Base-by-base conservation (phyloP, 305 asterid species). In the Rubia tinctorum region DNA sequence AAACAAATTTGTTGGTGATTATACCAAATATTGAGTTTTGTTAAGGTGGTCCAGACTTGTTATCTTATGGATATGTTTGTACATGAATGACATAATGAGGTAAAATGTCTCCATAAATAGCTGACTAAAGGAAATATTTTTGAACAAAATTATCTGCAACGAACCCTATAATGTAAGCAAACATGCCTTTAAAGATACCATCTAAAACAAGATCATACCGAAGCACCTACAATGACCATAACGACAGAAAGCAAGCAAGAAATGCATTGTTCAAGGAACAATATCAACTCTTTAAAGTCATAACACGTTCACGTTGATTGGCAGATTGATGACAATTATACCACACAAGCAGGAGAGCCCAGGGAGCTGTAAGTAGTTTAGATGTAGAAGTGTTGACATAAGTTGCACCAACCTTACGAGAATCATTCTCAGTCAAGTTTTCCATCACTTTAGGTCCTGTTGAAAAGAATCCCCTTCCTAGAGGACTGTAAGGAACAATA, bases 401-500 rank as follows among this genome's bases (percentile, higher is more conserved):
- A 40, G 18, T 10, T 68, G 20, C 68, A 71, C 88, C 15, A 68
- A 91, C 97, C 97, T 88, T 90, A 18, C 96, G 87, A 6, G 20
- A 39, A 77, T 92, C 97, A 2, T 86, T 86, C 73, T 85, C 90
- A 9, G 82, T 9, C 51, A 88, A 75, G 66, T 82, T 85, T 72
- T 91, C 89, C 18, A 85, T 27, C 78, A 90, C 45, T 60, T 80
- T 75, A 18, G 89, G 85, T 8, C 96, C 97, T 0, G 80, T 80
- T 66, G 96, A 85, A 43, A 91, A 82, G 85, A 92, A 91, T 34
- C 96, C 97, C 8, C 96, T 83, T 14, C 95, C 96, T 9, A 91
- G 89, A 58, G 97, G 97, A 85, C 95, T 91, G 79, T 91, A 87
- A 17, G 93, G 83, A 11, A 91, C 97, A 74, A 91, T 87, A 22